Evolutionary conservation across 2,329 filamentous ascomycete genomes (phyloP).

Genomic region (Myriangium duriaei): DNA sequence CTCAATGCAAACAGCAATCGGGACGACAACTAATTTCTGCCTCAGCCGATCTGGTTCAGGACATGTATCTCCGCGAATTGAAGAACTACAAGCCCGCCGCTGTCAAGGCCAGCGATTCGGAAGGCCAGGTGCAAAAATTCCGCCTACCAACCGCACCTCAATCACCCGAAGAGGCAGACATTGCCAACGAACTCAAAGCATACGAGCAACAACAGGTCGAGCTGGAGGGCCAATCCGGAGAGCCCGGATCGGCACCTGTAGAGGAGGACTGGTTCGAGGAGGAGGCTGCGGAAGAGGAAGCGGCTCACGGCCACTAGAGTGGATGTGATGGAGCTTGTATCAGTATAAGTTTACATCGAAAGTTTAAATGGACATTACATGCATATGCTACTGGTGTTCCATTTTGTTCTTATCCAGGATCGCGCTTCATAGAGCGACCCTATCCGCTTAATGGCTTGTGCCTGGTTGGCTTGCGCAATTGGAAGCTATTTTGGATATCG

Average conservation of each 20-base stretch:
- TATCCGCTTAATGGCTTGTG: no score
- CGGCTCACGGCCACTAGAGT: conserved; percentile 11
- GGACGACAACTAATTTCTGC: not conserved
- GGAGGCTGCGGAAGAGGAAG: conserved; percentile 11
- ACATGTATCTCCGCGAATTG: conserved; percentile 92
- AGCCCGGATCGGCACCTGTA: conserved; percentile 47
- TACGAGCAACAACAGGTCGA: conserved; percentile 93
- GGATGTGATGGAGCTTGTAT: not conserved
- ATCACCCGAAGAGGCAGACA: conserved; percentile 88
- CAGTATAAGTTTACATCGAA: conserved; percentile 3
- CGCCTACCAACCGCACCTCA: conserved; percentile 62
- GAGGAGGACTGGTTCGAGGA: conserved; percentile 45
- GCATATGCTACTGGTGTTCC: not conserved
- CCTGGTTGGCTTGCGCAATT: no score
- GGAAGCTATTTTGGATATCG: no score
- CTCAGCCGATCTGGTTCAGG: conserved; percentile 92
- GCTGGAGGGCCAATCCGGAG: conserved; percentile 72
- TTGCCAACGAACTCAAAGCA: conserved; percentile 80
- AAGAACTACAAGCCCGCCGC: conserved; percentile 83
- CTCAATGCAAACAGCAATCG: not conserved
- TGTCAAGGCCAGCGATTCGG: conserved; percentile 74
- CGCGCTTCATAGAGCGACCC: no score
- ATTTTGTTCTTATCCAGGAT: no score
- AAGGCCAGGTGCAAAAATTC: conserved; percentile 88
- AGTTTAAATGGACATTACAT: not conserved